Conservation (phyloP, 2,329 filamentous ascomycete genomes). For the Neocucurbitaria cava region DNA sequence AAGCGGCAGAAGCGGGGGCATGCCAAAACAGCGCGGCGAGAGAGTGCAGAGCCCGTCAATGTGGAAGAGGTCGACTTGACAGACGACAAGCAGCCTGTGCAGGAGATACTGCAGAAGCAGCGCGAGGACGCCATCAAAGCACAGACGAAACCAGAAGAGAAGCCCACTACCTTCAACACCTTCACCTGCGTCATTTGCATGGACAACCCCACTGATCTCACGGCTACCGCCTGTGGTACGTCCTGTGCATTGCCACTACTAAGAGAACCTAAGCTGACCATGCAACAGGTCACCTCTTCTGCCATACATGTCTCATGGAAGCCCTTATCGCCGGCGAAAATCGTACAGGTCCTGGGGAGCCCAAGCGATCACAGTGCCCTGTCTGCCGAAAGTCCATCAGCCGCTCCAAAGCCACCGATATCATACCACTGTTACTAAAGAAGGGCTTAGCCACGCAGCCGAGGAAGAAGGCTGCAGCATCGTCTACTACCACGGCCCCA, state of each 20-base stretch:
- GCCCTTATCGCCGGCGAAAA: constrained; percentile 65
- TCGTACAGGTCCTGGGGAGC: constrained; percentile 52
- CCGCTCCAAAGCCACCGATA: constrained; percentile 49
- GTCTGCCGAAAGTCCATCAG: constrained; percentile 56
- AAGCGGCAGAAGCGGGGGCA: constrained; percentile 40
- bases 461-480: constrained; percentile 27
- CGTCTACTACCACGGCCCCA: constrained; percentile 5
- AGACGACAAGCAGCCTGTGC: constrained; percentile 50
- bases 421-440: constrained; percentile 52
- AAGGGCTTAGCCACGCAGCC: constrained; percentile 47
- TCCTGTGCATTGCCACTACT: constrained; percentile 7
- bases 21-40: constrained; percentile 5
- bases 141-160: constrained; percentile 50
- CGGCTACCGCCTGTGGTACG: constrained; percentile 66
- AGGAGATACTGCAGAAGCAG: constrained; percentile 60
- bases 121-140: constrained; percentile 59
- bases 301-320: constrained; percentile 68
- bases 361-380: constrained; percentile 55
- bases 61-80: constrained; percentile 61
- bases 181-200: constrained; percentile 70
- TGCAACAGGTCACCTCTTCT: constrained; percentile 65
- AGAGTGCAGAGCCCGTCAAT: constrained; percentile 18
- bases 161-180: constrained; percentile 52
- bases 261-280: constrained; percentile 8
- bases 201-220: constrained; percentile 66